These are phyloP conservation scores for Medicago arabica DNA, from an alignment of 306 rosid genomes.

Conservation along the genomic window DNA sequence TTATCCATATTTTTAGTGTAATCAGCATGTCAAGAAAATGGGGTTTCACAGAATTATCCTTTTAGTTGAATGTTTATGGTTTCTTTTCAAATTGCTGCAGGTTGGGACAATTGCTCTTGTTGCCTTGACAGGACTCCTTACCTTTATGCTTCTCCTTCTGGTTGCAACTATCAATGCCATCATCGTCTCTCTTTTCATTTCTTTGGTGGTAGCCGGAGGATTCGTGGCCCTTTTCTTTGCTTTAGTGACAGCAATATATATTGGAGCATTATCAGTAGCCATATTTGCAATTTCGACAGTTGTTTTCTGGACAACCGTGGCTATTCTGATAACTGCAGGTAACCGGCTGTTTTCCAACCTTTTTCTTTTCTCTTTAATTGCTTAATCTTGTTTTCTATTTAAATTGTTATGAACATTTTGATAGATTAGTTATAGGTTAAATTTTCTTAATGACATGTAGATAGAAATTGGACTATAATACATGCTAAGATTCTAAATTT, in stretches of 20 bases:
- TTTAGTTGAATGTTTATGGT: constrained; percentile 8
- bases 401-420: constrained; percentile 1
- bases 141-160: constrained; percentile 73
- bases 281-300: constrained; percentile 61
- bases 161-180: constrained; percentile 80
- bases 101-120: constrained; percentile 73
- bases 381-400: constrained; percentile 30
- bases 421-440: background rate
- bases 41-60: background rate
- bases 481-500: constrained; percentile 25
- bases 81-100: constrained; percentile 55
- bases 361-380: constrained; percentile 8
- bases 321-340: constrained; percentile 51
- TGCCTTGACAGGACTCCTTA: constrained; percentile 71
- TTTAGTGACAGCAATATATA: constrained; percentile 64
- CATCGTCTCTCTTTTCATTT: constrained; percentile 65
- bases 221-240: constrained; percentile 86
- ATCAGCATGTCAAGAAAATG: constrained; percentile 13
- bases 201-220: constrained; percentile 87
- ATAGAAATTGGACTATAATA: constrained; percentile 1
- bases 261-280: constrained; percentile 75
- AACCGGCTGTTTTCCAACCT: constrained; percentile 22
- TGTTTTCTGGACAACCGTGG: constrained; percentile 58
- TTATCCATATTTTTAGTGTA: constrained; percentile 17
- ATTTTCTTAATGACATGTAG: background rate